A percentile compares a stretch with the other conserved stretches of the same genome.
These are phyloP conservation scores for Podaxis sp. DNA, from an alignment of 768 basidiomycete species.

Conservation along the genomic window DNA sequence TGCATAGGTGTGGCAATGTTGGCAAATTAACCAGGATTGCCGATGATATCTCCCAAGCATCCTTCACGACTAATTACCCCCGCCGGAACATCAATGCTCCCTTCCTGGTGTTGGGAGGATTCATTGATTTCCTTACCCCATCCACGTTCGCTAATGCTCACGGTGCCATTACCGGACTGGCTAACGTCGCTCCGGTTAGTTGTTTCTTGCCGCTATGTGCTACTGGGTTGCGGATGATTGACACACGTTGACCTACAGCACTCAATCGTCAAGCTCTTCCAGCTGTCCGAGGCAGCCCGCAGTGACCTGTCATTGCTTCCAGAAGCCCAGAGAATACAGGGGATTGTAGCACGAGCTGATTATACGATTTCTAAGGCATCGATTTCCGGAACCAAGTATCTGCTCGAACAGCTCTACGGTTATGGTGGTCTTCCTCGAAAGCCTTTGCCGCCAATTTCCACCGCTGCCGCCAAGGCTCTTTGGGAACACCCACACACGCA, in stretches of 20 bases:
- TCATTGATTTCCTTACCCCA: slow-evolving; percentile 78
- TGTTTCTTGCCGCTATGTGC: background rate
- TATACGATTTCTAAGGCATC: slow-evolving; percentile 74
- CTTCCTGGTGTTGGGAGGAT: slow-evolving; percentile 88
- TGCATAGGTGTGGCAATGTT: slow-evolving; percentile 78
- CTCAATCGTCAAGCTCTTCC: slow-evolving; percentile 58
- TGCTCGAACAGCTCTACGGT: slow-evolving; percentile 71
- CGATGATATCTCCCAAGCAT: slow-evolving; percentile 55
- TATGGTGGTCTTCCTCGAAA: slow-evolving; percentile 81
- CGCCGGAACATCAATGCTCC: slow-evolving; percentile 65
- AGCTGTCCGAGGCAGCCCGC: slow-evolving; percentile 57
- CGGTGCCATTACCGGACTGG: slow-evolving; percentile 90
- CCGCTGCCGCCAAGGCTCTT: slow-evolving; percentile 54
- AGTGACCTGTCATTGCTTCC: slow-evolving; percentile 56
- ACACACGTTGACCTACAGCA: slow-evolving; percentile 35
- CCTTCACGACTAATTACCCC: slow-evolving; percentile 60
- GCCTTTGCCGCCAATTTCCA: slow-evolving; percentile 69
- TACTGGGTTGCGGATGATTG: slow-evolving; percentile 6
- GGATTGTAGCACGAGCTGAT: slow-evolving; percentile 79
- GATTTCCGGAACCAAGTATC: slow-evolving; percentile 82
- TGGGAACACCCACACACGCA: slow-evolving; percentile 75
- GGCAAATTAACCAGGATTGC: slow-evolving; percentile 89
- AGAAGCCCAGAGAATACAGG: slow-evolving; percentile 76
- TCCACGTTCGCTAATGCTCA: slow-evolving; percentile 72
- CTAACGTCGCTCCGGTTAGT: slow-evolving; percentile 75